Base-by-base conservation (phyloP, 805 yeast genomes). In the Kodamaea jinghongensis region DNA sequence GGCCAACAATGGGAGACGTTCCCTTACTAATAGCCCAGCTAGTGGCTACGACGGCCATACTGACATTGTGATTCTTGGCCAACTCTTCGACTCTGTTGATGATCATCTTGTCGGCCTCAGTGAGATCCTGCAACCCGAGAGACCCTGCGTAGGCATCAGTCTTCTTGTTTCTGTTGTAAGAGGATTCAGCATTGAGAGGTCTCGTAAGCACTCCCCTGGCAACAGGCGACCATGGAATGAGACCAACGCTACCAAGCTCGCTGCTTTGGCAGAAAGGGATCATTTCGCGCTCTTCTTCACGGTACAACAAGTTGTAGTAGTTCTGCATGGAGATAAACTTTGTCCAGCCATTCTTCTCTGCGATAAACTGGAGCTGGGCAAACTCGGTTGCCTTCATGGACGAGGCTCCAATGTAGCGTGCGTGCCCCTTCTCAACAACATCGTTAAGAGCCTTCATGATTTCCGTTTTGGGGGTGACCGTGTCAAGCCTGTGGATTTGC, bases 281-380 rank as follows among this genome's bases (percentile, higher is more conserved):
- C 71, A 79, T 63, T 52, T 81, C 86, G n/a, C 78, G 60, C 54
- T 81, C 87, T 41, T 80, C 86, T 51, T 80, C 85, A n/a, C 87
- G 63, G 47, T 75, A 65, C 3, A 79, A 37, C 45, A 81, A 60
- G 49, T 78, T 79, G 58, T 79, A 77, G 52, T 61, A 72, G 45
- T 74, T 73, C 57, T 81, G 86, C 75, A 79, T 73, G 14, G 74
- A 63, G 39, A 81, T 67, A 46, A 81, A 81, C 52, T 77, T 78
- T 45, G 65, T 64, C 81, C 81, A 81, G 22, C 71, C 72, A 47
- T 71, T 46, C 51, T 65, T 65, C 42, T 80, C 83, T 2, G 87
- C 86, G 39, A 70, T 58, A 43, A 56, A 61, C 52, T 81, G 86
- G 50, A 77, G 49, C 49, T 67, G 71, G 2, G 69, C 76, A 53